Base-by-base conservation (phyloP, 352 stramenopile species). In the Pythium grandisporangium region DNA sequence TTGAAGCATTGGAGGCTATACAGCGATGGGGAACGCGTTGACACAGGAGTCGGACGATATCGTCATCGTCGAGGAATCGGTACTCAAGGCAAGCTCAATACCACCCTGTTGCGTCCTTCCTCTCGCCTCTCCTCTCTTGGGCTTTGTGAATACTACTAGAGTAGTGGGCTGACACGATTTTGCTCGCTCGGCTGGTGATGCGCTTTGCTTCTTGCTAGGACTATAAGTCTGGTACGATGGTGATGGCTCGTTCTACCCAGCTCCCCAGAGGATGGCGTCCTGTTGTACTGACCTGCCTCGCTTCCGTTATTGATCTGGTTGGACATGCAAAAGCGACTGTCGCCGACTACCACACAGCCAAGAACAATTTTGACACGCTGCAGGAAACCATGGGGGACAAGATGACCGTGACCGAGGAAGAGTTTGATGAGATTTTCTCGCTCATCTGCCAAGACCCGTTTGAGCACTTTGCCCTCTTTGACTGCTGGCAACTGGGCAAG, bases 381-480 rank as follows among this genome's bases (percentile, higher is more conserved):
- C 72, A 86, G 43, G 62, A 56, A 7, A 70, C 68, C 1, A 51
- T 84, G 13, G 75, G 72, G 2, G 75, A 89, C 62, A 81, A 84
- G 47, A 89, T 84, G 75, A 77, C 72, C 0, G 49, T 89, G 55
- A 84, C 60, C 5, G 51, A 60, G 6, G 70, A 82, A 5, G 70
- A 89, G 37, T 89, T 89, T 37, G 72, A 84, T 44, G 68, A 89
- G 26, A 72, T 89, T 33, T 89, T 89, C 39, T 81, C 72, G 29
- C 63, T 86, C 35, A 66, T 86, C 4, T 89, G 68, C 35, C 69
- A 83, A 36, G 72, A 89, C 30, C 47, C 75, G 22, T 16, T 54
- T 6, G 70, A 84, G 24, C 75, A 89, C 42, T 89, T 89, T 30
- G 59, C 68, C 19, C 52, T 89, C 16, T 84, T 84, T 26, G 70